A percentile compares a stretch with the other conserved stretches of the same genome.
phyloP scores from a whole-genome alignment of 1,139 yeast genomes.

The Suhomyces yuchorum region DNA sequence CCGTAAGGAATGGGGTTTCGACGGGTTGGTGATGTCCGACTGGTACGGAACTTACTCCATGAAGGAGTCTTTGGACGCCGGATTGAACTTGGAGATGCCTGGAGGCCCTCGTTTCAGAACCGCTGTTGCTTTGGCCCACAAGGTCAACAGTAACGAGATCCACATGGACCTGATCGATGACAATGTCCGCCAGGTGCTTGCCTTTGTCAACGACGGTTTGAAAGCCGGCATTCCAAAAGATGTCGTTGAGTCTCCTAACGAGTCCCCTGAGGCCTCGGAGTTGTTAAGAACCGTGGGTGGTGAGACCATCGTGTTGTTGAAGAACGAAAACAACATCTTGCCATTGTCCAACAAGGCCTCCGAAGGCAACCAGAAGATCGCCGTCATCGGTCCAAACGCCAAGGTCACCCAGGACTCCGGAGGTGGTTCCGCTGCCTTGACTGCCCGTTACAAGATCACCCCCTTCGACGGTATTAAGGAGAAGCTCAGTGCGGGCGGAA shows the following conservation, averaged over 20 bases:
- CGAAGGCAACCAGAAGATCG: conserved; percentile 33
- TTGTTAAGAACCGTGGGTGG: conserved; percentile 50
- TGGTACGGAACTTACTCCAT: conserved; percentile 24
- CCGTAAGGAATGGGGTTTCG: conserved; percentile 22
- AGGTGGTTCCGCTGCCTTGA: conserved; percentile 56
- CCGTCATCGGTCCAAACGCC: conserved; percentile 57
- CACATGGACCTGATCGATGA: conserved; percentile 39
- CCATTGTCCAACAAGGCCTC: conserved; percentile 39
- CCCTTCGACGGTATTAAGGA: conserved; percentile 45
- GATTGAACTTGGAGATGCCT: conserved; percentile 26
- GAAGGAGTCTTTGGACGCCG: conserved; percentile 22
- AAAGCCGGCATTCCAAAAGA: conserved; percentile 46
- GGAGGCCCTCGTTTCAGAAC: conserved; percentile 22
- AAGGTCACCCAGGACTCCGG: conserved; percentile 46
- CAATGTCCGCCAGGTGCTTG: conserved; percentile 48
- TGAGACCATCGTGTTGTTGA: conserved; percentile 56
- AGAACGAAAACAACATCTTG: conserved; percentile 46
- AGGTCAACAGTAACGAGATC: conserved; percentile 16
- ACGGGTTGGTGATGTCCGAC: conserved; percentile 24
- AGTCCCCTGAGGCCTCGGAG: conserved; percentile 45
- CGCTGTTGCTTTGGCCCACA: conserved; percentile 18
- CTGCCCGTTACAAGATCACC: conserved; percentile 47
- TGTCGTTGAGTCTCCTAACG: conserved; percentile 42
- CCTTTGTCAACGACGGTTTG: conserved; percentile 46
- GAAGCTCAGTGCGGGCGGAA: conserved; percentile 17